phyloP scores from a whole-genome alignment of 257 asterid species.

The Thymus quinquecostatus region DNA sequence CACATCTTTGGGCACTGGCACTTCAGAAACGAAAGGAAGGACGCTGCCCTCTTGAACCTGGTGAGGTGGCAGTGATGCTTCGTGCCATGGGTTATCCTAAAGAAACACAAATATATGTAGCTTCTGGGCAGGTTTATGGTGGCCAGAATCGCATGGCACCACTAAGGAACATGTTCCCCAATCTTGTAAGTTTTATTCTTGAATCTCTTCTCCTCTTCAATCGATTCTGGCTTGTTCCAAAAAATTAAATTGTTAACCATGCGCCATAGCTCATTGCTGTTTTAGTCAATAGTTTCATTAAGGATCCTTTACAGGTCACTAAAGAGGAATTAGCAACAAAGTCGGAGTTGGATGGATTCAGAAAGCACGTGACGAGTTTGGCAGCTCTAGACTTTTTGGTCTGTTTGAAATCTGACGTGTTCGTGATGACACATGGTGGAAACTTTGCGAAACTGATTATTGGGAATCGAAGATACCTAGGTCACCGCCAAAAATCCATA shows the following conservation, averaged over 20 bases:
- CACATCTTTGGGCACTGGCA: conserved; percentile 97
- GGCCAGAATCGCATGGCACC: conserved; percentile 99
- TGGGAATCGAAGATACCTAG: conserved; percentile 85
- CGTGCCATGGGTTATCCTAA: conserved; percentile 98
- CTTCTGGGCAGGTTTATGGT: conserved; percentile 99
- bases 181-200: conserved; percentile 64
- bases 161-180: conserved; percentile 96
- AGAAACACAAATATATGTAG: conserved; percentile 98
- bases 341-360: conserved; percentile 76
- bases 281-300: conserved; percentile 3
- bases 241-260: not conserved
- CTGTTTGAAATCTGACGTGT: conserved; percentile 92
- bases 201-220: not conserved
- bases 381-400: conserved; percentile 99
- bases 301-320: conserved; percentile 64
- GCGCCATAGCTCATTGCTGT: conserved; percentile 5
- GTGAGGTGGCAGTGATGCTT: conserved; percentile 98
- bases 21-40: conserved; percentile 99
- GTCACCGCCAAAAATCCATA: conserved; percentile 87
- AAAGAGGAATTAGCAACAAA: conserved; percentile 91
- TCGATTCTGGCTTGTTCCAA: not conserved
- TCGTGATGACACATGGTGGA: conserved; percentile 99
- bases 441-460: conserved; percentile 93
- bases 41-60: conserved; percentile 99
- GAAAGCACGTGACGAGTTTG: conserved; percentile 95